Percentiles rank a stretch among this genome's conserved stretches.
Evolutionary conservation across 768 basidiomycete species (phyloP).

Genomic region (Boletus huronensis): DNA sequence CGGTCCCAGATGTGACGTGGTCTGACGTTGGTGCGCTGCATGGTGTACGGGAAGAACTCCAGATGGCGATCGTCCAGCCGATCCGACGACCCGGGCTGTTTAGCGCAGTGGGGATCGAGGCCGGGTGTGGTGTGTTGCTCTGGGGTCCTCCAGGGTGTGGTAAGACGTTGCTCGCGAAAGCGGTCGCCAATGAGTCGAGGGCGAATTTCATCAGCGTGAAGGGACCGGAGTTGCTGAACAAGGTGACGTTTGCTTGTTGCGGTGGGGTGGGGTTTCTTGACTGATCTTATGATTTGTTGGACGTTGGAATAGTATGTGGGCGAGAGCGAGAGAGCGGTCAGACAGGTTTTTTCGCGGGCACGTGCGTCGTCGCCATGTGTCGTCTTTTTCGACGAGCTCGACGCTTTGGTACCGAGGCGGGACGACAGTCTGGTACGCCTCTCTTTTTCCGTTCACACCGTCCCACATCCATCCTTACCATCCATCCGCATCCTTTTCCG

Average conservation of each 20-base stretch:
- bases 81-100: constrained; percentile 89
- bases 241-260: constrained; percentile 48
- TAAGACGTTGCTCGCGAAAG: constrained; percentile 96
- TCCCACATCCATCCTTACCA: neutral
- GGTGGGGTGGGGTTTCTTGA: neutral
- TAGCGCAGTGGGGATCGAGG: constrained; percentile 81
- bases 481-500: neutral
- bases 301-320: constrained; percentile 74
- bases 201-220: constrained; percentile 99
- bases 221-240: constrained; percentile 94
- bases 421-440: constrained; percentile 79
- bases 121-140: constrained; percentile 90
- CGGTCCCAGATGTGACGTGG: constrained; percentile 95
- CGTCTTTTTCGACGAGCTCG: constrained; percentile 94
- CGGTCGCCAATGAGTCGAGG: constrained; percentile 91
- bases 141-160: constrained; percentile 99
- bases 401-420: constrained; percentile 85
- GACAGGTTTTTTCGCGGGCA: constrained; percentile 92
- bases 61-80: constrained; percentile 97
- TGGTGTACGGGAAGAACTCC: constrained; percentile 80
- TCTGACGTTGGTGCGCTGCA: constrained; percentile 91
- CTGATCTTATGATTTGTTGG: neutral
- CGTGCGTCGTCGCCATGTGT: constrained; percentile 92
- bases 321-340: constrained; percentile 91
- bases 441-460: neutral